Base-by-base conservation (phyloP, 441 rosid species). In the Kokia cookei region DNA sequence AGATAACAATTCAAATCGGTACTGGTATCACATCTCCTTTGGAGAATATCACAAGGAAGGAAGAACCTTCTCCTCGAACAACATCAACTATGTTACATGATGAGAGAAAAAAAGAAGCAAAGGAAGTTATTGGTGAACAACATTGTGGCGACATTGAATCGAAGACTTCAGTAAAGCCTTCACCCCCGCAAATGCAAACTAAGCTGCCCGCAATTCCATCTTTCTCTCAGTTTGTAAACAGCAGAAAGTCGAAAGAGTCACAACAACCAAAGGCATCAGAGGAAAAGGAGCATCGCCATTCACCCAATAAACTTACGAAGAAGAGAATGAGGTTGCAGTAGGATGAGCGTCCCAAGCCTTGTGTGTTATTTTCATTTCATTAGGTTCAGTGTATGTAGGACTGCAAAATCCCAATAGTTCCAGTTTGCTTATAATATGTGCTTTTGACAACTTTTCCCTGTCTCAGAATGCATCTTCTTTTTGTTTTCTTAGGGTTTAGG, bases 181-280 rank as follows among this genome's bases (percentile, higher is more conserved):
- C 76, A 11, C 69, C 58, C 4, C 37, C 14, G 13, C 74, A 70
- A 59, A 70, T 54, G 54, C 69, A 71, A 12, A n/a, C 82, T 69
- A 81, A 32, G 69, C 81, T 87, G 67, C 95, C 95, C 0, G 71
- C 77, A 26, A 86, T 94, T 80, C 97, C 88, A 3, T 92, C 98
- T 15, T 91, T 94, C 81, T 86, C 97, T 0, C 93, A 91, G 81
- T 92, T 92, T 79, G 89, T 86, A 26, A 91, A 90, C 84, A 75
- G 82, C 60, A 76, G 72, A 78, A 88, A 84, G 77, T 68, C 75
- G 15, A 79, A 68, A 61, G 77, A 72, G 37, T 73, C 60, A 47
- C 59, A 57, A 12, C 32, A 61, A 51, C 43, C 72, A 37, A 69
- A 72, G 81, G 22, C 61, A 76, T 71, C 80, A 47, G 59, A 66